Base-by-base conservation (phyloP, 2,329 filamentous ascomycete species). In the Penicillium sp. region DNA sequence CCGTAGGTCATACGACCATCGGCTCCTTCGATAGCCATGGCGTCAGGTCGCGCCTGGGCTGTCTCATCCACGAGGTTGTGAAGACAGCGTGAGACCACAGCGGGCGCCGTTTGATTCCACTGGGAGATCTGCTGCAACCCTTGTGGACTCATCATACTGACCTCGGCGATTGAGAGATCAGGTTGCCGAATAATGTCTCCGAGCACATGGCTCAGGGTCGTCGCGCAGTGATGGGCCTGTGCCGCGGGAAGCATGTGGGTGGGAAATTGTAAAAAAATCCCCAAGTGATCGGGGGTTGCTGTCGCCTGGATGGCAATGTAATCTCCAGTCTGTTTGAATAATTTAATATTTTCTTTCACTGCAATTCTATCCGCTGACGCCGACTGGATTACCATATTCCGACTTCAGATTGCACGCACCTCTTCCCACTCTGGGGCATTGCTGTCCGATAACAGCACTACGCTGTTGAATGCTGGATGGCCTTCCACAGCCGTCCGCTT, bases 181-280 rank as follows among this genome's bases (percentile, higher is more conserved):
- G 46, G 32, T 29, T 32, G 32, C 14, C 38, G 46, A 35, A 49
- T 37, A 37, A 49, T 49, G 26, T 49, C 34, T 24, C 46, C 46
- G 22, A 49, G 46, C 14, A 49, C 46, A 24, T 49, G 46, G 46
- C 46, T 49, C n/a, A 49, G 32, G 18, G 46, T 49, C 22, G 46
- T 37, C n/a, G 46, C 46, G 46, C 46, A 49, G 46, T 49, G 32
- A 34, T 49, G 46, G 34, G 46, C 46, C 46, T 49, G 46, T 20
- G 18, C 31, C 9, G 32, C 32, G 46, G 46, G 46, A 49, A 49
- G 46, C 34, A 49, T n/a, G 22, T 49, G 46, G 20, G 22, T 32
- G 31, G 46, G 46, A 37, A 37, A 34, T 49, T 39, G 46, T 26
- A 49, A 16, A 26, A 24, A 13, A n/a, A 49, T 49, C 14, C 11